Conservation (phyloP, 2,329 filamentous ascomycete genomes). For the Blastomyces emzantsi region DNA sequence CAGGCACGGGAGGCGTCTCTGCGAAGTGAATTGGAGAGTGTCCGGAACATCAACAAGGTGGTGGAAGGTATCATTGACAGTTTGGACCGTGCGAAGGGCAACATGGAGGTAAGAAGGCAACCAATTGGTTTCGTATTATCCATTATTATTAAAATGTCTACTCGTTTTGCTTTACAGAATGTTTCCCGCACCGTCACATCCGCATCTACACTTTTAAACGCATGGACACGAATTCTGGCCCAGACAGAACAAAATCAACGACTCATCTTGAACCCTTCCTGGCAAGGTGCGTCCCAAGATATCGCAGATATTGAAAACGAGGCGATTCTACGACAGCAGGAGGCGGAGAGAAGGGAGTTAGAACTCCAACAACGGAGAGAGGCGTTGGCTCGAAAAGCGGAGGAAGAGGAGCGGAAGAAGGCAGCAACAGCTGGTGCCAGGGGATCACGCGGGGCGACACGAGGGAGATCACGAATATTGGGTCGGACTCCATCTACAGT, state of each 20-base stretch:
- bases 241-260: constrained; percentile 98
- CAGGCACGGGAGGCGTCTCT: constrained; percentile 65
- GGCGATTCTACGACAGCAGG: constrained; percentile 61
- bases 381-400: constrained; percentile 50
- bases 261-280: constrained; percentile 75
- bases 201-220: constrained; percentile 81
- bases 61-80: constrained; percentile 54
- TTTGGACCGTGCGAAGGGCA: constrained; percentile 40
- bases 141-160: not conserved
- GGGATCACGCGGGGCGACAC: constrained; percentile 27
- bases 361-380: constrained; percentile 73
- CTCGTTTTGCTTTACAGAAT: constrained; percentile 44
- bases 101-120: constrained; percentile 38
- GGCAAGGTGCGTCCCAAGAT: constrained; percentile 84
- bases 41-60: constrained; percentile 77
- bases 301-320: constrained; percentile 80
- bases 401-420: constrained; percentile 38
- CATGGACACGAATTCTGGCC: constrained; percentile 90
- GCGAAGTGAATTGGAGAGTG: constrained; percentile 68
- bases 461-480: constrained; percentile 22
- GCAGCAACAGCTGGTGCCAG: constrained; percentile 22
- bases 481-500: constrained; percentile 31
- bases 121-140: constrained; percentile 11
- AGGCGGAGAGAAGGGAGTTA: constrained; percentile 63
- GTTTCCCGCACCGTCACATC: constrained; percentile 79